phyloP scores from a whole-genome alignment of 2,329 filamentous ascomycete species.

The Penicillium sp. region DNA sequence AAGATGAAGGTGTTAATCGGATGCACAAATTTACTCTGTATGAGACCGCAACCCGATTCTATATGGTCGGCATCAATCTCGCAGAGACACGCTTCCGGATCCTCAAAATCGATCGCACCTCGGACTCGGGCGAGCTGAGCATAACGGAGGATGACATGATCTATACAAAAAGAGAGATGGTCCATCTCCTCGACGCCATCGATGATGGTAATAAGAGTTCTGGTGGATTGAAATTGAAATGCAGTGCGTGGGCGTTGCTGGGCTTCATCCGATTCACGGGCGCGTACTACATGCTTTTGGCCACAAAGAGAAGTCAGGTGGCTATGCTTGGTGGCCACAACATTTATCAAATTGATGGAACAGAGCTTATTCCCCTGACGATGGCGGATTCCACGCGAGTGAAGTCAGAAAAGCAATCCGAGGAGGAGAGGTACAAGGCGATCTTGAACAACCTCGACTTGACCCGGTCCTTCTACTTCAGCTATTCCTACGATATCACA shows the following conservation, averaged over 20 bases:
- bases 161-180: constrained; percentile 89
- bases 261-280: constrained; percentile 96
- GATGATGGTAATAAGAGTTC: constrained; percentile 90
- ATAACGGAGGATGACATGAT: constrained; percentile 93
- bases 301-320: constrained; percentile 92
- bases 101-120: constrained; percentile 88
- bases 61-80: constrained; percentile 88
- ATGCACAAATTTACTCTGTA: constrained; percentile 99
- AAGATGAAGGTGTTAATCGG: constrained; percentile 47
- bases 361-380: constrained; percentile 82
- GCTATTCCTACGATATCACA: constrained; percentile 96
- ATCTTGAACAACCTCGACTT: constrained; percentile 90
- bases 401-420: constrained; percentile 75
- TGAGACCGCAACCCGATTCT: constrained; percentile 88
- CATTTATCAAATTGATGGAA: constrained; percentile 90
- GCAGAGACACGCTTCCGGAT: constrained; percentile 85
- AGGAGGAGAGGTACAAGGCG: constrained; percentile 81
- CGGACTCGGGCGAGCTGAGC: constrained; percentile 69
- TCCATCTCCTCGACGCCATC: constrained; percentile 84
- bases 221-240: constrained; percentile 82
- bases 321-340: constrained; percentile 96
- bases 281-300: constrained; percentile 92
- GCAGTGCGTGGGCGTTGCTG: constrained; percentile 85
- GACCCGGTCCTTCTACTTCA: constrained; percentile 92
- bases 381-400: constrained; percentile 61